Evolutionary conservation across 164 flowering plant species (phyloP), one percentile per base, ranked within the genome.

Genomic region (Akebia trifoliata): DNA sequence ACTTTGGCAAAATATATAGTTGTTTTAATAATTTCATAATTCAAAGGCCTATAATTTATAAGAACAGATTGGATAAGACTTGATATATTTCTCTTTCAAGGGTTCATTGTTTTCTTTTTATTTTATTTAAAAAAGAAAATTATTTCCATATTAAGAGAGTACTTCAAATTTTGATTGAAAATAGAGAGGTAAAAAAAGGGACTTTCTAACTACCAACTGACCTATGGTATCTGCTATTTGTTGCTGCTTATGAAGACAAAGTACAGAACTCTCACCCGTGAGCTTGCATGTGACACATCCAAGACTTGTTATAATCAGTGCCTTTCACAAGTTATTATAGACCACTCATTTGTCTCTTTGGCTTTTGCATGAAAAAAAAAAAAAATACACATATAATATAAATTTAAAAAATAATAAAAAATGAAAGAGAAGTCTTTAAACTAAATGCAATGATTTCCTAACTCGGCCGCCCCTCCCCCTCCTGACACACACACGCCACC

Each of bases 281-380:
- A 87, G 71, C 61, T 45, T 77, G 90, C 92, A 88, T 88, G 96
- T 88, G 90, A 87, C 54, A 8, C 63, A 25, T 56, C n/a, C 53
- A 67, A 72, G 85, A 78, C 74, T 76, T 79, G 90, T 83, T 81
- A 58, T 77, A 76, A 74, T 85, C 96, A 81, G 68, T 78, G 71
- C 73, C 69, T 53, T 71, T 67, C 68, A 65, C 77, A 70, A 57
- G 43, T 68, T 24, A 8, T 15, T 71, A 61, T 60, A 62, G 68
- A 73, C 78, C 81, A 75, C 73, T 76, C 80, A 74, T 77, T 68
- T 77, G 83, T 65, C 31, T 56, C 68, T 56, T 37, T 63, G 65
- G 62, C 70, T 71, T 76, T 70, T 36, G 63, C 42, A 28, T 51
- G 24, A 17, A 32, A 32, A 21, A 9, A 49, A 15, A 24, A 18